phyloP scores from a whole-genome alignment of 2,329 filamentous ascomycete genomes.

The Metarhizium sp. region DNA sequence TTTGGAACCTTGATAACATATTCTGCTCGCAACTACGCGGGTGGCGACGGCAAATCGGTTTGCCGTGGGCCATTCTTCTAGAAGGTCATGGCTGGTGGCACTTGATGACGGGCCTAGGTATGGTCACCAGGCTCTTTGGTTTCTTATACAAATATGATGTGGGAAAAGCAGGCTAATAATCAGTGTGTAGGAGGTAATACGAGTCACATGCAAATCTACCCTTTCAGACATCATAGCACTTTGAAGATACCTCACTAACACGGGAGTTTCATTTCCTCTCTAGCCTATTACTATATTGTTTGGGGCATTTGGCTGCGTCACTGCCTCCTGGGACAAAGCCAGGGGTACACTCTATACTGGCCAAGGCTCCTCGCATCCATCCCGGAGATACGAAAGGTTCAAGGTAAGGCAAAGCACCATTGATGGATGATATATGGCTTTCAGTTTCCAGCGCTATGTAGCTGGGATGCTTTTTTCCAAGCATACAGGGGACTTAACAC shows the following conservation, averaged over 20 bases:
- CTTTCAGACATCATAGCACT: no score
- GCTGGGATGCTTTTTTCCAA: no score
- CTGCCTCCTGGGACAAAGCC: conserved; percentile 11
- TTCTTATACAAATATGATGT: no score
- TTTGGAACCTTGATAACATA: conserved; percentile 75
- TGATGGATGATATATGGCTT: not conserved
- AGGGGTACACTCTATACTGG: conserved; percentile 65
- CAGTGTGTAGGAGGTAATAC: no score
- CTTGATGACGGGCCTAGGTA: conserved; percentile 67
- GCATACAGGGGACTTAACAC: no score
- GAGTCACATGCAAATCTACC: no score
- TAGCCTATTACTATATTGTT: no score
- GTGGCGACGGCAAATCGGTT: conserved; percentile 58
- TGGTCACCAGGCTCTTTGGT: not conserved
- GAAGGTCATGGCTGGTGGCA: conserved; percentile 56
- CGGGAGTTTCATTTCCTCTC: no score
- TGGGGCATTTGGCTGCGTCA: no score
- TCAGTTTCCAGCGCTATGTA: no score
- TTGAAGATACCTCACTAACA: no score
- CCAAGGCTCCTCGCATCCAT: conserved; percentile 47
- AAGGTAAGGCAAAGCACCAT: conserved; percentile 16
- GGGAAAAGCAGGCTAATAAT: no score
- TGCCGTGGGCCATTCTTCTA: conserved; percentile 73
- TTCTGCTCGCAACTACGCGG: conserved; percentile 57
- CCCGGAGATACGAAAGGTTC: conserved; percentile 33